Evolutionary conservation across 148 eudicot species (phyloP).

Genomic region (Suaeda aralocaspica): DNA sequence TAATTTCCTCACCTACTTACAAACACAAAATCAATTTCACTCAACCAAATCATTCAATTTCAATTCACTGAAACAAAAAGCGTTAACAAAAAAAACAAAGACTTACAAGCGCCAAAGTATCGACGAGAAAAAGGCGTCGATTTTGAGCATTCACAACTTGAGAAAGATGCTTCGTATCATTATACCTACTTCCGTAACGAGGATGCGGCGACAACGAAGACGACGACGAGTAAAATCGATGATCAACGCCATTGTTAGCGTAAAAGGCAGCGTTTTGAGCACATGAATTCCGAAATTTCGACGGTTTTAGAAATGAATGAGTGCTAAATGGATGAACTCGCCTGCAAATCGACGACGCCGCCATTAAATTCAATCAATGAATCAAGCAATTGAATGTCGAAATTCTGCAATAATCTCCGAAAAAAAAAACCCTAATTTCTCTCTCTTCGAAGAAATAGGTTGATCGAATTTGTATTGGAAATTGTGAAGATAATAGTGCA

Average conservation of each 20-base stretch:
- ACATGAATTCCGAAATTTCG: conserved; percentile 16
- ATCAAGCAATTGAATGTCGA: conserved; percentile 10
- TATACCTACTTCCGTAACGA: conserved; percentile 22
- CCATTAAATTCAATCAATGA: conserved; percentile 27
- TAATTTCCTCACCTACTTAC: conserved; percentile 58
- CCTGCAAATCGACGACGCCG: conserved; percentile 42
- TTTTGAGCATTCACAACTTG: conserved; percentile 46
- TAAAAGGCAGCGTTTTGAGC: conserved; percentile 8
- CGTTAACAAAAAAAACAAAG: too few species aligned
- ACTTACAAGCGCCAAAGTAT: conserved; percentile 80
- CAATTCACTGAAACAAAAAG: too few species aligned
- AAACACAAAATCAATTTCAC: neutral
- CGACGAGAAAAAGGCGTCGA: conserved; percentile 71
- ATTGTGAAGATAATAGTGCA: conserved; percentile 15
- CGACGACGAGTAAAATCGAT: conserved; percentile 12
- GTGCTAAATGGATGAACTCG: conserved; percentile 29
- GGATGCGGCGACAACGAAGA: conserved; percentile 6
- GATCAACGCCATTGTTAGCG: conserved; percentile 9
- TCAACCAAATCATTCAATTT: too few species aligned
- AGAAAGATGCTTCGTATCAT: conserved; percentile 36
- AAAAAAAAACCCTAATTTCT: conserved; percentile 2
- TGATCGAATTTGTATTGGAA: conserved; percentile 1
- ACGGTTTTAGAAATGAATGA: conserved; percentile 6
- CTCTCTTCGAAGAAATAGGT: neutral
- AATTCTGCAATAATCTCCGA: neutral